Conservation (phyloP, 345 rosid genomes). For the Rhodamnia argentea region DNA sequence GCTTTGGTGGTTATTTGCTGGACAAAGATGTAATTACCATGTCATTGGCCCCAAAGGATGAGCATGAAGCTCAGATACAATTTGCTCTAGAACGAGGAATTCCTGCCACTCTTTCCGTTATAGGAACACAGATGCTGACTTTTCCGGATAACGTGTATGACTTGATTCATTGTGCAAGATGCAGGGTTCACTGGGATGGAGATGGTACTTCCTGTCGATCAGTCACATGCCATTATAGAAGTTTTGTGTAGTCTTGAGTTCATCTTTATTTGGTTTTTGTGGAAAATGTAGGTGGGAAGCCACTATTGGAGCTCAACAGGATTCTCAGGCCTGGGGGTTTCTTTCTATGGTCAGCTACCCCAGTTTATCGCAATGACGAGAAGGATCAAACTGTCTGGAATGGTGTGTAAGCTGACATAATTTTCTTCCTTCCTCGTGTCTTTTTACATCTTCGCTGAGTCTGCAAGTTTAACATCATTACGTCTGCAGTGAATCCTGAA, state of each 20-base stretch:
- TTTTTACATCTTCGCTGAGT: not conserved
- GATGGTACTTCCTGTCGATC: slow-evolving; percentile 34
- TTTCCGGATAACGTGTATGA: slow-evolving; percentile 68
- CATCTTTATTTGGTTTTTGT: not conserved
- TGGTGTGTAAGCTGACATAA: slow-evolving; percentile 16
- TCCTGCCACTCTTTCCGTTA: slow-evolving; percentile 84
- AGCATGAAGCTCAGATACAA: slow-evolving; percentile 98
- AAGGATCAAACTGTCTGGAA: slow-evolving; percentile 68
- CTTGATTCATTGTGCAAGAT: slow-evolving; percentile 88
- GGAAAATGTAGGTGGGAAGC: slow-evolving; percentile 75
- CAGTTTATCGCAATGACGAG: slow-evolving; percentile 59
- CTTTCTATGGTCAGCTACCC: slow-evolving; percentile 96
- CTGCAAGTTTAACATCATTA: not conserved
- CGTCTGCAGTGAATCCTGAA: not conserved
- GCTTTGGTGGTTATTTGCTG: slow-evolving; percentile 80
- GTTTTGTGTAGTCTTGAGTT: not conserved
- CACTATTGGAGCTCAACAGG: slow-evolving; percentile 80
- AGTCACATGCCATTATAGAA: not conserved
- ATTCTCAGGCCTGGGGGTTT: slow-evolving; percentile 92
- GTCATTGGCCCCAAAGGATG: slow-evolving; percentile 97
- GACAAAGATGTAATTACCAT: slow-evolving; percentile 73
- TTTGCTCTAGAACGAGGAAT: slow-evolving; percentile 91
- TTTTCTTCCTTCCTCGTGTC: not conserved
- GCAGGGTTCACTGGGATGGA: slow-evolving; percentile 98
- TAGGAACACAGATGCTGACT: slow-evolving; percentile 67